Percentiles rank a stretch among this genome's conserved stretches.
phyloP scores from a whole-genome alignment of 1,139 yeast species.

The Hansenula sp. region DNA sequence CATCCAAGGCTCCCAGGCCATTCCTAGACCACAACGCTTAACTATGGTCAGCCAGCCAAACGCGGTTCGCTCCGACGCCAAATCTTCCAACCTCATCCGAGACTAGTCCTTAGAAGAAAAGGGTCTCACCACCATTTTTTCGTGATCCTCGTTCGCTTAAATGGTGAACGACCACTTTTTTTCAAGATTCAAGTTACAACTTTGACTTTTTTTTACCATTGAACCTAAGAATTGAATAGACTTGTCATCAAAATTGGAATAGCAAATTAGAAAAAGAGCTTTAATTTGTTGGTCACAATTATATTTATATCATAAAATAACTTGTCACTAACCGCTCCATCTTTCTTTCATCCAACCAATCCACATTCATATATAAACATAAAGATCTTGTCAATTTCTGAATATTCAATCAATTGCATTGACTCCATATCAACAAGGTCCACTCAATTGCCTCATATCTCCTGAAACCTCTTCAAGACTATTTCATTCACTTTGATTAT shows the following conservation, averaged over 20 bases:
- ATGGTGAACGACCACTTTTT: background rate
- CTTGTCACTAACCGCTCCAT: background rate
- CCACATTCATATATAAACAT: constrained; percentile 2
- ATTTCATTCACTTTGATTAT: too few relatives aligned
- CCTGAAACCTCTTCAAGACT: too few relatives aligned
- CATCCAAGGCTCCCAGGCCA: too few relatives aligned
- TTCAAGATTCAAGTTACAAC: background rate
- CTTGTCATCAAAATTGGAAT: background rate
- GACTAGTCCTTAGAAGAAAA: too few relatives aligned
- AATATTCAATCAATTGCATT: background rate
- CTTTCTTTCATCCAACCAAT: background rate
- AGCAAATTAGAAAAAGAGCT: background rate
- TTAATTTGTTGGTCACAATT: background rate
- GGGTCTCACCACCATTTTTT: too few relatives aligned
- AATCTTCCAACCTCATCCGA: too few relatives aligned
- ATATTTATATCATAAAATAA: too few relatives aligned
- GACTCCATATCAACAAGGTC: background rate
- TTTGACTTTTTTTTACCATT: background rate
- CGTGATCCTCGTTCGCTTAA: background rate
- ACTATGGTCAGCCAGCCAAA: too few relatives aligned
- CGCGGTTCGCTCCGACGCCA: too few relatives aligned
- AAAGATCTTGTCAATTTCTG: background rate
- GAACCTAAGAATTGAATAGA: background rate
- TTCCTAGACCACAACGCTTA: too few relatives aligned
- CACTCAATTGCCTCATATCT: background rate